Percentiles rank a stretch among this genome's conserved stretches.
Evolutionary conservation across 2,329 filamentous ascomycete species (phyloP).

Genomic region (Aspergillus thermomutatus): DNA sequence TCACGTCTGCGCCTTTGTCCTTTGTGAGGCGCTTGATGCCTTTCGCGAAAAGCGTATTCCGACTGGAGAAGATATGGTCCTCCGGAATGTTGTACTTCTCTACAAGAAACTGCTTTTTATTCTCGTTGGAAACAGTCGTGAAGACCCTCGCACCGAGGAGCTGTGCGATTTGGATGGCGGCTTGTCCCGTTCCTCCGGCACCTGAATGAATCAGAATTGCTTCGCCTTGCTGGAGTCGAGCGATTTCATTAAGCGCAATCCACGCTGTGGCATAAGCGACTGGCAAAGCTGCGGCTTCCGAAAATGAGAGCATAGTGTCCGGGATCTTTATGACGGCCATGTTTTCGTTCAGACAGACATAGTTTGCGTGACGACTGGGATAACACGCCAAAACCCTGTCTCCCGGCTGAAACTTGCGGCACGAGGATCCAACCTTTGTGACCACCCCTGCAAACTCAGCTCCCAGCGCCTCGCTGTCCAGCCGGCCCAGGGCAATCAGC

Average conservation of each 20-base stretch:
- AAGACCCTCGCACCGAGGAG: slow-evolving; percentile 21
- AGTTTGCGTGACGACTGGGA: slow-evolving; percentile 24
- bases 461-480: neutral
- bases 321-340: neutral
- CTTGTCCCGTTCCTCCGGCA: slow-evolving; percentile 27
- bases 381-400: slow-evolving; percentile 31
- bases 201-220: slow-evolving; percentile 25
- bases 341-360: slow-evolving; percentile 15
- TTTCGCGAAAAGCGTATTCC: slow-evolving; percentile 21
- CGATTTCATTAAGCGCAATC: slow-evolving; percentile 8
- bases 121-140: slow-evolving; percentile 20
- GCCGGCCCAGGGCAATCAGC: slow-evolving; percentile 1
- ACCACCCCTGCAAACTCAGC: slow-evolving; percentile 1
- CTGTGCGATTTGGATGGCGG: slow-evolving; percentile 25
- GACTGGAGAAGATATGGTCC: slow-evolving; percentile 25
- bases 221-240: slow-evolving; percentile 16
- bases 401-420: slow-evolving; percentile 14
- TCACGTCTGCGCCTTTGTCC: slow-evolving; percentile 21
- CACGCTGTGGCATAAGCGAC: slow-evolving; percentile 5
- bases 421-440: neutral
- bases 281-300: slow-evolving; percentile 3
- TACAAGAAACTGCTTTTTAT: slow-evolving; percentile 25
- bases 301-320: neutral
- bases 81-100: slow-evolving; percentile 16
- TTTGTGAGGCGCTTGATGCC: slow-evolving; percentile 17